A percentile compares a stretch with the other conserved stretches of the same genome.
Conservation (phyloP, 768 basidiomycete species). For the Neoboletus brunneissimus region DNA sequence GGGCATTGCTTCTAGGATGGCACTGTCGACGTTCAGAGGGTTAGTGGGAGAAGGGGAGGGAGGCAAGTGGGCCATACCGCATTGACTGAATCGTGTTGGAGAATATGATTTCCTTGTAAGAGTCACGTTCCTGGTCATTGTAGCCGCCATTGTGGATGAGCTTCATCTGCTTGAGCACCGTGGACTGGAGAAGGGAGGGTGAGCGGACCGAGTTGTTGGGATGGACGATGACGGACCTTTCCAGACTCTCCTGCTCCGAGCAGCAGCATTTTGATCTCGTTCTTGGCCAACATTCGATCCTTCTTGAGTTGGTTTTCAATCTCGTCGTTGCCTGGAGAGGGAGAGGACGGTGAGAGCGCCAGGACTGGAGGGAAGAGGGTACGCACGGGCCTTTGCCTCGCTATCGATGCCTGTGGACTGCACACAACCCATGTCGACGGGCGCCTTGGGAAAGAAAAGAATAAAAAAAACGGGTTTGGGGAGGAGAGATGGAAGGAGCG, state of each 20-base stretch:
- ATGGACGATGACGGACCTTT: slow-evolving; percentile 54
- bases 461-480: not conserved
- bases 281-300: slow-evolving; percentile 85
- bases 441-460: not conserved
- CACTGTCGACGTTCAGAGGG: slow-evolving; percentile 36
- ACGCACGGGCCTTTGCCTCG: slow-evolving; percentile 82
- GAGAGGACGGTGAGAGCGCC: not conserved
- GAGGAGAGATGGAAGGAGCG: slow-evolving; percentile 20
- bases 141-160: slow-evolving; percentile 92
- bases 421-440: slow-evolving; percentile 63
- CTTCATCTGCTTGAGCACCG: slow-evolving; percentile 96
- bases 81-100: slow-evolving; percentile 94
- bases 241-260: slow-evolving; percentile 97
- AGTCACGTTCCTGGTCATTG: slow-evolving; percentile 84
- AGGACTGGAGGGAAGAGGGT: not conserved
- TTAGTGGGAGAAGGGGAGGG: not conserved
- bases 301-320: slow-evolving; percentile 91
- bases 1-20: slow-evolving; percentile 90
- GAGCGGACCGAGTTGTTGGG: not conserved
- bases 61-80: slow-evolving; percentile 52
- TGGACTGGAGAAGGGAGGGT: slow-evolving; percentile 49
- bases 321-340: slow-evolving; percentile 76
- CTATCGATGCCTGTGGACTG: slow-evolving; percentile 70
- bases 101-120: slow-evolving; percentile 94
- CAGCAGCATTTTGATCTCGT: slow-evolving; percentile 94